Percentiles rank a stretch among this genome's conserved stretches.
phyloP scores from a whole-genome alignment of 208 protist genomes.

The Acanthamoeba sp. region DNA sequence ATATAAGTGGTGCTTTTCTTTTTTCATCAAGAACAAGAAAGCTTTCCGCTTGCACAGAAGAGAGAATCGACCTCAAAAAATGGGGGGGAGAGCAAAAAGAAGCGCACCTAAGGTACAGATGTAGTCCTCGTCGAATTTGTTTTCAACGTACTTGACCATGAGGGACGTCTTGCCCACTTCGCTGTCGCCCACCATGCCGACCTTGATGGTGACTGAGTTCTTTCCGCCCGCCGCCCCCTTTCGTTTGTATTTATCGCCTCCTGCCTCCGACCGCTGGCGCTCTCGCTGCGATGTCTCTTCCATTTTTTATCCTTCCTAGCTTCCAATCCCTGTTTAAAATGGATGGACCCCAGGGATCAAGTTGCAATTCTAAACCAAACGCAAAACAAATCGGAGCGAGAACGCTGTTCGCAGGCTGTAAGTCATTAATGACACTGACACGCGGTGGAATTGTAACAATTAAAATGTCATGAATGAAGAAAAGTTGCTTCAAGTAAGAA shows the following conservation, averaged over 20 bases:
- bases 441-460: not conserved
- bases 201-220: slow-evolving; percentile 90
- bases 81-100: not conserved
- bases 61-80: too few relatives aligned
- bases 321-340: too few relatives aligned
- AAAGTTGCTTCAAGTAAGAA: not conserved
- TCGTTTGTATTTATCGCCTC: slow-evolving; percentile 46
- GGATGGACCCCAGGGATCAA: too few relatives aligned
- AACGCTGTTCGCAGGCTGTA: too few relatives aligned
- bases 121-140: slow-evolving; percentile 92
- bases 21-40: not conserved
- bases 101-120: slow-evolving; percentile 91
- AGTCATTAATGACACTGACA: too few relatives aligned
- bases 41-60: too few relatives aligned
- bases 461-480: not conserved
- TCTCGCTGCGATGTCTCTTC: too few relatives aligned
- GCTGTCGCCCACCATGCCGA: slow-evolving; percentile 92
- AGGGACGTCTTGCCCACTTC: slow-evolving; percentile 92
- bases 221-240: slow-evolving; percentile 65
- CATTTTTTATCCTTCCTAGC: too few relatives aligned
- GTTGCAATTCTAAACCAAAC: too few relatives aligned
- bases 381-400: too few relatives aligned
- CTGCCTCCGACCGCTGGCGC: too few relatives aligned
- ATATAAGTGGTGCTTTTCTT: too few relatives aligned
- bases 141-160: slow-evolving; percentile 94